phyloP scores from a whole-genome alignment of 1,284 basidiomycete species.

The Cutaneotrichosporon mucoides region DNA sequence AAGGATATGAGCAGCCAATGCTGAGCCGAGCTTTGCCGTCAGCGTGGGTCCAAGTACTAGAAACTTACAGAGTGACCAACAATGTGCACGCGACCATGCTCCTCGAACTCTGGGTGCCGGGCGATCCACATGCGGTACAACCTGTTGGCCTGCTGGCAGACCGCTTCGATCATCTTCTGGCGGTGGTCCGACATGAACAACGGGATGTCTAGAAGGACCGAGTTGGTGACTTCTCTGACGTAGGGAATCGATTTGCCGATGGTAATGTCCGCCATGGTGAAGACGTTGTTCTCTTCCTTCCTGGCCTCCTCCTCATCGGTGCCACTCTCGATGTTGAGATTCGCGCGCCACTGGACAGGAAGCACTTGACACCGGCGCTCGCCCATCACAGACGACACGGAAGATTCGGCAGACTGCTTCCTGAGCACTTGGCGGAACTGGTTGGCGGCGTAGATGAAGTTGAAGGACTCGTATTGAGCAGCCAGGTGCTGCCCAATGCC shows the following conservation, averaged over 20 bases:
- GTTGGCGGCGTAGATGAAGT: conserved; percentile 55
- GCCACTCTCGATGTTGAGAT: conserved; percentile 50
- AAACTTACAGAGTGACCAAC: conserved; percentile 47
- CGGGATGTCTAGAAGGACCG: conserved; percentile 53
- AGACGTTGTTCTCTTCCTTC: conserved; percentile 52
- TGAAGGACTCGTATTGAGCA: conserved; percentile 52
- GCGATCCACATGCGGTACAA: conserved; percentile 56
- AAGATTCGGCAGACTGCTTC: conserved; percentile 50
- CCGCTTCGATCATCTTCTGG: conserved; percentile 55
- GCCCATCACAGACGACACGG: conserved; percentile 51
- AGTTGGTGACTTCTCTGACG: conserved; percentile 53
- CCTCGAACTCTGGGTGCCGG: conserved; percentile 54
- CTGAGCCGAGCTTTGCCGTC: conserved; percentile 51
- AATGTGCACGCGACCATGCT: conserved; percentile 50
- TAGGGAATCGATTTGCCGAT: conserved; percentile 53
- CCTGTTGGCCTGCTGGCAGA: conserved; percentile 49
- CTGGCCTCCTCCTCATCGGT: conserved; percentile 49
- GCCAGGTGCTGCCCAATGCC: conserved; percentile 54
- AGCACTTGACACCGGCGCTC: conserved; percentile 53
- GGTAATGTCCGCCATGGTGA: conserved; percentile 54
- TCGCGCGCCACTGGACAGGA: conserved; percentile 57
- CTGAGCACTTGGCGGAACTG: conserved; percentile 50
- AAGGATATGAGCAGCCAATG: conserved; percentile 55
- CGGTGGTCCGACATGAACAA: conserved; percentile 54
- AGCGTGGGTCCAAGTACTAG: background rate